Conservation (phyloP, 2,329 filamentous ascomycete species). For the Zasmidium cellare region DNA sequence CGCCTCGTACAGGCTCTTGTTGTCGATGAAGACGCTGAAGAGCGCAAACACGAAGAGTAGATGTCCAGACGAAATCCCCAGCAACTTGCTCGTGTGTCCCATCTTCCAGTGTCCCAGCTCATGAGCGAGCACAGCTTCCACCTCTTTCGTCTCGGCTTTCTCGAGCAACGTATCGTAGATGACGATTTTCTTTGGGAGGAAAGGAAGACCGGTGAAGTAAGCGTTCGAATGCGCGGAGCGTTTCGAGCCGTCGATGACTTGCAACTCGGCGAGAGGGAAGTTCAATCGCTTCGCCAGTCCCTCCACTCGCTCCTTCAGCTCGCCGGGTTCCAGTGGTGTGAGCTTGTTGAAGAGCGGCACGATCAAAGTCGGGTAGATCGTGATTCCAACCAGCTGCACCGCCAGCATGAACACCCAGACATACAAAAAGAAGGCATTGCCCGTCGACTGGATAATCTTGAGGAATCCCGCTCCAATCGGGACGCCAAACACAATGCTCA, state of each 20-base stretch:
- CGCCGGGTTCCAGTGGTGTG: slow-evolving; percentile 82
- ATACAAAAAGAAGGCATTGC: slow-evolving; percentile 95
- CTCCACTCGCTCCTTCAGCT: slow-evolving; percentile 86
- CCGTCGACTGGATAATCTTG: slow-evolving; percentile 90
- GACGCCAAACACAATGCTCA: slow-evolving; percentile 76
- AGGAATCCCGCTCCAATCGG: slow-evolving; percentile 91
- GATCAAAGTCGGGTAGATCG: slow-evolving; percentile 92
- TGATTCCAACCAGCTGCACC: slow-evolving; percentile 91
- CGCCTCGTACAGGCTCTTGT: slow-evolving; percentile 81
- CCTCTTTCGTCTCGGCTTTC: slow-evolving; percentile 88
- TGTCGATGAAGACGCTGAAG: slow-evolving; percentile 97
- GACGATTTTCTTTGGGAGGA: slow-evolving; percentile 99
- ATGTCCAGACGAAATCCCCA: slow-evolving; percentile 79
- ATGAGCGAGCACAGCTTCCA: slow-evolving; percentile 91
- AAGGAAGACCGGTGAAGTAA: slow-evolving; percentile 95
- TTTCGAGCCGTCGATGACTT: slow-evolving; percentile 93
- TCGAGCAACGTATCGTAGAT: slow-evolving; percentile 98
- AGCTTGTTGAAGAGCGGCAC: slow-evolving; percentile 98
- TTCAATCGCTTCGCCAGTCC: slow-evolving; percentile 77
- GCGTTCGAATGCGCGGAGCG: slow-evolving; percentile 85
- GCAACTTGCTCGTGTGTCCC: slow-evolving; percentile 88
- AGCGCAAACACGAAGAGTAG: slow-evolving; percentile 96
- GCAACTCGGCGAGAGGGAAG: slow-evolving; percentile 89
- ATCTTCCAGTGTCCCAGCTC: slow-evolving; percentile 97
- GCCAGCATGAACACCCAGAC: slow-evolving; percentile 90